Conservation (phyloP, 108 stramenopile genomes). For the Fragilaria crotonensis region DNA sequence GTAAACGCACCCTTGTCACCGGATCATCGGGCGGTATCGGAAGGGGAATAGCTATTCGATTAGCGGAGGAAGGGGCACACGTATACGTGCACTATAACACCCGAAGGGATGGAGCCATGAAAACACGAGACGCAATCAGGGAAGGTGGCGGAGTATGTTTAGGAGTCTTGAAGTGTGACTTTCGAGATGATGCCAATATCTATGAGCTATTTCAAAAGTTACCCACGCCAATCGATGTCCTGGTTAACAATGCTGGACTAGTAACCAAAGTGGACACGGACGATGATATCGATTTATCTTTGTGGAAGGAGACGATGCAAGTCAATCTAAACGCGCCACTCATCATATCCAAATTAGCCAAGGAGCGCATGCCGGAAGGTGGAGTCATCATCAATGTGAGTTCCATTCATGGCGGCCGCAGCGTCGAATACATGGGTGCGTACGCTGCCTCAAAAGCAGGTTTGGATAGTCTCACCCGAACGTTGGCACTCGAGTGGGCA, state of each 20-base stretch:
- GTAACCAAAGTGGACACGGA: conserved; percentile 55
- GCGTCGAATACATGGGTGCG: conserved; percentile 53
- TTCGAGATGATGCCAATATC: conserved; percentile 26
- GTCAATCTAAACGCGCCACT: conserved; percentile 60
- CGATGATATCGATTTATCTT: conserved; percentile 40
- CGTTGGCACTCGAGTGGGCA: conserved; percentile 45
- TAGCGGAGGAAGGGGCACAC: conserved; percentile 35
- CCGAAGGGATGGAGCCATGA: conserved; percentile 32
- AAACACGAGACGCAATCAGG: conserved; percentile 6
- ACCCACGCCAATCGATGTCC: conserved; percentile 28
- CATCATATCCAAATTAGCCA: conserved; percentile 34
- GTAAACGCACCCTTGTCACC: conserved; percentile 45
- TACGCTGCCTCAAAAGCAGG: conserved; percentile 58
- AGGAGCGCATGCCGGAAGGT: conserved; percentile 25
- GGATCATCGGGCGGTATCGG: conserved; percentile 62
- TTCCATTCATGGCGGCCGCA: conserved; percentile 46
- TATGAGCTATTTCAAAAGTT: conserved; percentile 24
- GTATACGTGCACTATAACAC: conserved; percentile 53
- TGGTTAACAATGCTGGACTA: conserved; percentile 62
- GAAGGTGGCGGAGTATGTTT: conserved; percentile 27
- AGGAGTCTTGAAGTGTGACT: conserved; percentile 51
- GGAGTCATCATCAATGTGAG: conserved; percentile 53
- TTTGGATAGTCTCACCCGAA: conserved; percentile 41
- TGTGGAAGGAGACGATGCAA: conserved; percentile 49
- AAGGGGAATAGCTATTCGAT: conserved; percentile 30